Base-by-base conservation (phyloP, 2,329 filamentous ascomycete species). In the Ascochyta clinopodiicola region DNA sequence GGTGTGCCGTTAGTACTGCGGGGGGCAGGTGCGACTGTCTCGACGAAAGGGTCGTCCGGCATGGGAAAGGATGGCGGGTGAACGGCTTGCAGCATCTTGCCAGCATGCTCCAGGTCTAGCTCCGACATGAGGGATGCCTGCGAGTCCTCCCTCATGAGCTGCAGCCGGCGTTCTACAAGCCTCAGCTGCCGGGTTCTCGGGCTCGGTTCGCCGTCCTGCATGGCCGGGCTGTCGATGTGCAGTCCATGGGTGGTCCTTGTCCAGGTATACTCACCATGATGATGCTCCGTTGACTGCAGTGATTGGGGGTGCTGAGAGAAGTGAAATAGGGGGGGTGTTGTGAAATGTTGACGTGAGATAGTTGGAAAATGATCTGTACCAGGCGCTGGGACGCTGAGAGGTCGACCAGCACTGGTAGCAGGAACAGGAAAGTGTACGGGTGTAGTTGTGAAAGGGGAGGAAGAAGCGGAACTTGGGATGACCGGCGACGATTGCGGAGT, bases 201-300 rank as follows among this genome's bases (percentile, higher is more conserved):
- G 54, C 68, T 70, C n/a, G 57, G 40, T 31, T 54, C 50, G 22
- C 39, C 35, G 38, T 61, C 46, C 2, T 32, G 13, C 25, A 17
- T 40, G 12, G 38, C n/a, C 2, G 38, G 43, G 12, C 56, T 38
- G 31, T 57, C 17, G 44, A 51, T 35, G 31, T 49, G 51, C 34
- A 44, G 31, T 56, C 51, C 43, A 17, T 44, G 46, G 46, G 56
- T 59, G 56, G 62, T 63, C 61, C 57, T 62, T 58, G 60, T 56
- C 64, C 67, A 54, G 61, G 56, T 61, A 80, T 81, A 82, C 80
- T 79, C 79, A 82, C 80, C 80, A 68, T 56, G 72, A 76, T 81
- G 80, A 82, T 82, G 79, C 72, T 77, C 71, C 69, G 75, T 60
- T 61, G 74, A 75, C 63, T 69, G 61, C 40, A 59, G 63, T 52